phyloP scores from a whole-genome alignment of 352 stramenopile genomes.

The Globisporangium uncinulatum region DNA sequence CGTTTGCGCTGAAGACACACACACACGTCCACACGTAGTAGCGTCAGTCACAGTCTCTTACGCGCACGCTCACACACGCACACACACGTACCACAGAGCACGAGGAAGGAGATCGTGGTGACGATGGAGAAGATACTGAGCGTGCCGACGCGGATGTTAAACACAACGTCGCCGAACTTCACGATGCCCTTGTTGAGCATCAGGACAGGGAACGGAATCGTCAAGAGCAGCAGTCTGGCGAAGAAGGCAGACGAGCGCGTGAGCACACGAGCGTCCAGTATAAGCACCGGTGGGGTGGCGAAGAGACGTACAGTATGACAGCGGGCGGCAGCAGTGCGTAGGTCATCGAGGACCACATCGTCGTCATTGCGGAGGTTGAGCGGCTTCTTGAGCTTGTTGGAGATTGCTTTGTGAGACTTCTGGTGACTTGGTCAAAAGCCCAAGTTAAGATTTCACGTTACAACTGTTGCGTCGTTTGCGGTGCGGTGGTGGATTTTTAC shows the following conservation, averaged over 20 bases:
- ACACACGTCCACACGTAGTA: too few relatives aligned
- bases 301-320: slow-evolving; percentile 78
- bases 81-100: slow-evolving; percentile 26
- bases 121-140: slow-evolving; percentile 73
- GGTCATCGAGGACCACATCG: slow-evolving; percentile 73
- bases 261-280: too few relatives aligned
- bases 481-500: neutral
- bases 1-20: slow-evolving; percentile 37
- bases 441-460: too few relatives aligned
- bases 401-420: too few relatives aligned
- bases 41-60: neutral
- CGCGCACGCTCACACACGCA: neutral
- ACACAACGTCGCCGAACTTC: slow-evolving; percentile 66
- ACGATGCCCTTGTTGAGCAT: slow-evolving; percentile 62
- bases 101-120: slow-evolving; percentile 66
- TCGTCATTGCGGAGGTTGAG: slow-evolving; percentile 27
- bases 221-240: slow-evolving; percentile 61
- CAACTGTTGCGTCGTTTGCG: too few relatives aligned
- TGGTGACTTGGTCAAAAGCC: too few relatives aligned
- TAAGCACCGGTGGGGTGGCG: slow-evolving; percentile 6
- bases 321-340: slow-evolving; percentile 72
- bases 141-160: slow-evolving; percentile 69
- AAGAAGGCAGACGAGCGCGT: neutral
- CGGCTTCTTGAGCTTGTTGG: neutral
- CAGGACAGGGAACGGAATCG: slow-evolving; percentile 64